Base-by-base conservation (phyloP, 257 asterid species). In the Solanum ahanhuiri region DNA sequence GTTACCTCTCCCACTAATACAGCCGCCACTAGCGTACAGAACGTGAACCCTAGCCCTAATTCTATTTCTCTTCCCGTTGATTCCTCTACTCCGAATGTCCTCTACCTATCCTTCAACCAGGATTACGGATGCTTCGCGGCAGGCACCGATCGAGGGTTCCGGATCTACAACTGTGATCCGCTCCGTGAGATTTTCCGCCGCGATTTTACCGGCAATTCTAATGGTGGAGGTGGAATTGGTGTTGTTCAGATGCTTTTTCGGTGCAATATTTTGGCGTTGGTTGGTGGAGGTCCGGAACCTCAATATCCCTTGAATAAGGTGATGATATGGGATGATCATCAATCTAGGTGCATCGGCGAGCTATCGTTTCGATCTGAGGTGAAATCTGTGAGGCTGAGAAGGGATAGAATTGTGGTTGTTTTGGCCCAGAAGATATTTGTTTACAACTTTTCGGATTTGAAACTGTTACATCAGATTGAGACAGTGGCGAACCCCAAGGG, bases 261-360 rank as follows among this genome's bases (percentile, higher is more conserved):
- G 6, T 93, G 98, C 89, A 96, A 95, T 69, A 93, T 94, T 43
- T 90, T 94, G 12, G 98, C 98, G 2, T 66, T 96, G 9, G 98
- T 95, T 12, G 99, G 99, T 28, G 98, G 99, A 5, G 97, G 96
- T 33, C 93, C 95, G 9, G 88, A 92, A 28, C 98, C 98, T 5
- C 98, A 93, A 87, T 96, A 93, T 83, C 94, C 98, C 1, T 77
- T 93, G 51, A 94, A 93, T 82, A 96, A 96, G 91, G 99, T 96
- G 39, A 95, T 96, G 99, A 93, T 96, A 63, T 96, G 99, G 98
- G 98, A 95, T 87, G 98, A 95, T 87, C 94, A 94, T 85, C 95
- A 91, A 81, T 90, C 92, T 35, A 89, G 98, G n/a, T 96, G 99
- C 67, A 93, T 95, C 6, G 99, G 98, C 22, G 99, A 96, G 54